Base-by-base conservation (phyloP, 371 early-diverging fungal genomes). In the Quaeritorhiza haematococci region DNA sequence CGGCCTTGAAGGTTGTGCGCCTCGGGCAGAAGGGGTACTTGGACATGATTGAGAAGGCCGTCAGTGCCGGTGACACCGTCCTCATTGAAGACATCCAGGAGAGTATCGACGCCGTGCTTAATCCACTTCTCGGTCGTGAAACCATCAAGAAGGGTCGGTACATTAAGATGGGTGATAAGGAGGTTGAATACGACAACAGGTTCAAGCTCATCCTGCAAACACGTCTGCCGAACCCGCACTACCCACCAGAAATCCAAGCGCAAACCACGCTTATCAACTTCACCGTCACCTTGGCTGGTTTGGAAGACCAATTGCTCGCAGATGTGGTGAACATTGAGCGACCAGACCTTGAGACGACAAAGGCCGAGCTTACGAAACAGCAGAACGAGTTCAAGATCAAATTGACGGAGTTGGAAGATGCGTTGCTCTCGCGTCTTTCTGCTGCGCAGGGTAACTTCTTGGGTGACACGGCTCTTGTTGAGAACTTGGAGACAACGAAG, bases 301-400 rank as follows among this genome's bases (percentile, higher is more conserved):
- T 83, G 15, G 83, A 83, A 49, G 83, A 83, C 63, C 83, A 83
- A 62, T 65, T 83, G 10, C 66, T 83, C 29, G 83, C 82, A 13
- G 83, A 83, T 62, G 83, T 83, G 30, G 83, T 83, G 29, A 83
- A 83, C 55, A 73, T 75, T 53, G 83, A 83, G 59, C 66, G 83
- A 8, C 75, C 82, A 0, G 83, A 83, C 59, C 62, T 83, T 41
- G 83, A 83, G 54, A 60, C 55, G 33, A 82, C 80, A 1, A 83
- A 81, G 57, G 82, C 82, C 1, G 82, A 83, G 2, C 60, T 83
- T 50, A 81, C 83, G 24, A 79, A 80, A 61, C 82, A 83, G 57
- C 83, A 83, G 56, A 83, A 83, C 59, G 83, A 83, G 64, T 83
- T 83, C 70, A 83, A 83, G 59, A 82, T 83, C 59, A 72, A 70